Percentiles rank a stretch among this genome's conserved stretches.
Conservation (phyloP, 139 green algal genomes). For the Picochlorum sp. region DNA sequence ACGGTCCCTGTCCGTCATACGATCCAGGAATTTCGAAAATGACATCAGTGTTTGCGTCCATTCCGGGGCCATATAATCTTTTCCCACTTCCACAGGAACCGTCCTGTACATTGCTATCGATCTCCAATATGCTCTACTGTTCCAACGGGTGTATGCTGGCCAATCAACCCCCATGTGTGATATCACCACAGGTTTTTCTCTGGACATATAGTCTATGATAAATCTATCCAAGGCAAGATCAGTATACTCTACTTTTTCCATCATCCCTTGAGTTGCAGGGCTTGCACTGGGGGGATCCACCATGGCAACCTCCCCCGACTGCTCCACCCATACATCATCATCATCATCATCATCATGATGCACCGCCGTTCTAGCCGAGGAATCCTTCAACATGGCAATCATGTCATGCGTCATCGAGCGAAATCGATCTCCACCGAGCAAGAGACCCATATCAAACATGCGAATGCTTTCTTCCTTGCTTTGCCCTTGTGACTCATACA, state of each 20-base stretch:
- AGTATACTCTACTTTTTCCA: too few relatives aligned
- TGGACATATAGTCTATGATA: conserved; percentile 1
- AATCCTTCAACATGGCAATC: not conserved
- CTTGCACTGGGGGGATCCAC: too few relatives aligned
- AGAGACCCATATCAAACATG: not conserved
- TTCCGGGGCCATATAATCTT: conserved; percentile 68
- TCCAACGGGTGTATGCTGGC: conserved; percentile 71
- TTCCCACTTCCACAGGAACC: conserved; percentile 72
- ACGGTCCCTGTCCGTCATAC: conserved; percentile 24
- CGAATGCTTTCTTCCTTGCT: not conserved
- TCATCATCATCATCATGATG: too few relatives aligned
- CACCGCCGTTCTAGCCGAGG: too few relatives aligned
- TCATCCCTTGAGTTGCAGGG: too few relatives aligned
- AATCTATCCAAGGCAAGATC: conserved; percentile 6
- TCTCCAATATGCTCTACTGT: conserved; percentile 51
- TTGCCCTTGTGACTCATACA: not conserved
- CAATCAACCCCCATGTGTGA: conserved; percentile 59
- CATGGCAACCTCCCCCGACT: too few relatives aligned
- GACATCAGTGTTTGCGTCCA: conserved; percentile 83
- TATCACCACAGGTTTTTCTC: not conserved
- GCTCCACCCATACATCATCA: too few relatives aligned
- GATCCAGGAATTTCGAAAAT: conserved; percentile 62
- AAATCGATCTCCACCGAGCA: conserved; percentile 1
- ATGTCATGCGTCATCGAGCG: not conserved
- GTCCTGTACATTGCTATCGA: conserved; percentile 65